Percentiles rank a stretch among this genome's conserved stretches.
Evolutionary conservation across 306 rosid genomes (phyloP).

Genomic region (Spatholobus suberectus): DNA sequence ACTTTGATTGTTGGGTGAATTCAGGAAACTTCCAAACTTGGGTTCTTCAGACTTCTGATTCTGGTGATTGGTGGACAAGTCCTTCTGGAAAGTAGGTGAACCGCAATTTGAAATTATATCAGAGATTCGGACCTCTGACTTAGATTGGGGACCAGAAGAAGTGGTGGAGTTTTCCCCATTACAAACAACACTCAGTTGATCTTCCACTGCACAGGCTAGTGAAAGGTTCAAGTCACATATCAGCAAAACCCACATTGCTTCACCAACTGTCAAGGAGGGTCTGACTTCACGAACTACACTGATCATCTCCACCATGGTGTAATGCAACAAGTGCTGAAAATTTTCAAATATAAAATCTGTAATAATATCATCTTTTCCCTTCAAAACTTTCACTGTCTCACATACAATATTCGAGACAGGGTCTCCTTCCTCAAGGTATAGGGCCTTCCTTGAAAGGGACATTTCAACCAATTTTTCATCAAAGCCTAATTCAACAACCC

Average conservation of each 20-base stretch:
- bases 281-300: slow-evolving; percentile 61
- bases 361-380: slow-evolving; percentile 35
- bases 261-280: slow-evolving; percentile 63
- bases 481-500: slow-evolving; percentile 58
- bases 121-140: slow-evolving; percentile 28
- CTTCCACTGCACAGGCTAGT: slow-evolving; percentile 58
- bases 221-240: slow-evolving; percentile 64
- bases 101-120: slow-evolving; percentile 28
- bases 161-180: slow-evolving; percentile 33
- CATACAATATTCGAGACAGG: slow-evolving; percentile 51
- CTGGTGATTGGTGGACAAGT: slow-evolving; percentile 22
- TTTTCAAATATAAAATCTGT: slow-evolving; percentile 43
- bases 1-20: slow-evolving; percentile 16
- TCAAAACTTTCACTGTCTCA: slow-evolving; percentile 46
- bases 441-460: slow-evolving; percentile 58
- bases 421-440: slow-evolving; percentile 54
- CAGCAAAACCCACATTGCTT: slow-evolving; percentile 80
- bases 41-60: slow-evolving; percentile 40
- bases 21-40: slow-evolving; percentile 40
- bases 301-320: slow-evolving; percentile 69
- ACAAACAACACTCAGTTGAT: slow-evolving; percentile 38
- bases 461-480: slow-evolving; percentile 44
- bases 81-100: slow-evolving; percentile 25
- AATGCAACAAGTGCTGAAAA: slow-evolving; percentile 56
- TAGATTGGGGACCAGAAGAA: slow-evolving; percentile 37